A percentile compares a stretch with the other conserved stretches of the same genome.
Evolutionary conservation across 2,329 filamentous ascomycete species (phyloP).

Genomic region (Erysiphe neolycopersici): DNA sequence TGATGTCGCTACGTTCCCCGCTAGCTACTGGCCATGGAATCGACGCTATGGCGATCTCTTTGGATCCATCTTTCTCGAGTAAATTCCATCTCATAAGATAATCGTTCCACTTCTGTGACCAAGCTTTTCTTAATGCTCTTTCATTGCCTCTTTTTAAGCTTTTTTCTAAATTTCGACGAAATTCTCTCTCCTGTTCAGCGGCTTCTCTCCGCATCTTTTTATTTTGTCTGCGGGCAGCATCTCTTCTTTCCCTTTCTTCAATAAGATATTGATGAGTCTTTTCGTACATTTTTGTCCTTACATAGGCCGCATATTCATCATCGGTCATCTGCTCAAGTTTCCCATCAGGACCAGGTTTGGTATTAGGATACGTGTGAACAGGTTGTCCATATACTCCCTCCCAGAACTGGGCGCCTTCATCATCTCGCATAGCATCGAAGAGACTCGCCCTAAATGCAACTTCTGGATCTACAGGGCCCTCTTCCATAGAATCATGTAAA

Average conservation of each 20-base stretch:
- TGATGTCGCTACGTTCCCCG: conserved; percentile 27
- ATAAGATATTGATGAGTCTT: conserved; percentile 64
- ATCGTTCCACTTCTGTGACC: conserved; percentile 31
- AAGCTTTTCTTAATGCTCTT: conserved; percentile 22
- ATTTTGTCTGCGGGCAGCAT: conserved; percentile 25
- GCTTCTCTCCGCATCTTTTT: conserved; percentile 16
- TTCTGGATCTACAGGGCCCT: conserved; percentile 29
- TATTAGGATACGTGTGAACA: conserved; percentile 46
- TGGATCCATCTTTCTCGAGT: conserved; percentile 13
- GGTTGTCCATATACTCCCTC: conserved; percentile 90
- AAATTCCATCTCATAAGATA: conserved; percentile 39
- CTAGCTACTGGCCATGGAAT: conserved; percentile 39
- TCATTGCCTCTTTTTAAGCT: conserved; percentile 41
- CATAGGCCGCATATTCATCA: conserved; percentile 70
- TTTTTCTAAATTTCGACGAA: conserved; percentile 39
- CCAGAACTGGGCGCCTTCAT: conserved; percentile 91
- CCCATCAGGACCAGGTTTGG: conserved; percentile 19
- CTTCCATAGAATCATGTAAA: conserved; percentile 16
- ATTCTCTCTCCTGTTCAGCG: conserved; percentile 18
- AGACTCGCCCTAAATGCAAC: conserved; percentile 75
- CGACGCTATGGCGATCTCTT: conserved; percentile 19
- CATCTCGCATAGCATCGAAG: conserved; percentile 90
- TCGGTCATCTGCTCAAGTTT: conserved; percentile 67
- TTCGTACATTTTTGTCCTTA: conserved; percentile 84
- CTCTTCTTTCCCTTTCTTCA: conserved; percentile 41